phyloP scores from a whole-genome alignment of 495 filamentous ascomycete genomes.

The Penicillium manginii region DNA sequence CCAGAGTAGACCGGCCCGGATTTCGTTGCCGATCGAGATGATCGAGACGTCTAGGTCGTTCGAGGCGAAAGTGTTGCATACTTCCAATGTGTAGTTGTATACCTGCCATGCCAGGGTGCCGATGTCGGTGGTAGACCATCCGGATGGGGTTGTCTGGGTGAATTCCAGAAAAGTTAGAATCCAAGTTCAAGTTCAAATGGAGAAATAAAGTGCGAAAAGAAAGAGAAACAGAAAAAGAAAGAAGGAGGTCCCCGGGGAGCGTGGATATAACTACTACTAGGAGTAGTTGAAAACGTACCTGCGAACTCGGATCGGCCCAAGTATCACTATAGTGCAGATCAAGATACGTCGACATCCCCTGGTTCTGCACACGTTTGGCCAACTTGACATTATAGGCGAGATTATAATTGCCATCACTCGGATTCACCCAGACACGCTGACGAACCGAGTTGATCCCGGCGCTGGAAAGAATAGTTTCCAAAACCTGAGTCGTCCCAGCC shows the following conservation, averaged over 20 bases:
- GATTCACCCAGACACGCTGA: conserved; percentile 75
- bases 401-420: conserved; percentile 65
- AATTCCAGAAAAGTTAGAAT: too few relatives aligned
- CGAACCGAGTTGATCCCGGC: conserved; percentile 72
- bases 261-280: not conserved
- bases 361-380: conserved; percentile 64
- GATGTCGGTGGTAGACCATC: conserved; percentile 62
- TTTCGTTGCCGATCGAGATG: conserved; percentile 73
- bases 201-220: not conserved
- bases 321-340: conserved; percentile 75
- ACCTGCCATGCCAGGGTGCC: conserved; percentile 61
- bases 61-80: conserved; percentile 60
- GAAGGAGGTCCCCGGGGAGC: too few relatives aligned
- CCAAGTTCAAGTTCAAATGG: too few relatives aligned
- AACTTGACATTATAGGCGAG: conserved; percentile 71
- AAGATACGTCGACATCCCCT: conserved; percentile 65
- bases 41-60: conserved; percentile 60
- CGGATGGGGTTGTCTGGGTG: conserved; percentile 53
- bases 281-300: conserved; percentile 31
- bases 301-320: conserved; percentile 55
- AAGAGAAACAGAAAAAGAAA: not conserved
- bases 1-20: conserved; percentile 65
- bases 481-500: conserved; percentile 52
- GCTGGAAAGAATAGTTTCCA: conserved; percentile 66
- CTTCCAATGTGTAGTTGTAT: conserved; percentile 67